Evolutionary conservation across 2,329 filamentous ascomycete genomes (phyloP).

Genomic region (Elsinoe arachidis): DNA sequence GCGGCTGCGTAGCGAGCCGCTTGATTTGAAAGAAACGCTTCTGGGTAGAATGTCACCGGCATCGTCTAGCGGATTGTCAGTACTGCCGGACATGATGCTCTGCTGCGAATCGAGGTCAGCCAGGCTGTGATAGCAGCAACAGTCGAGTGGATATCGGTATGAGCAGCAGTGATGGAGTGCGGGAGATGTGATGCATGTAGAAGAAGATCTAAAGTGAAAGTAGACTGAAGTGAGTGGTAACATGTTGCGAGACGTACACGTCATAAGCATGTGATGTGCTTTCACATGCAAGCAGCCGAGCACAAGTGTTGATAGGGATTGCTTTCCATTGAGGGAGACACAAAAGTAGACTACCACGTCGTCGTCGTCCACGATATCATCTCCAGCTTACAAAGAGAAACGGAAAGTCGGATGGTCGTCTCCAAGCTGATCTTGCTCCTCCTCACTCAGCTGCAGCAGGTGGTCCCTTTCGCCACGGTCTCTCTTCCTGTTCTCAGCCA

Average conservation of each 20-base stretch:
- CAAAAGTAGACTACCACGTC: background rate
- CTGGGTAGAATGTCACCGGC: too few relatives aligned
- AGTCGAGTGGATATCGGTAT: too few relatives aligned
- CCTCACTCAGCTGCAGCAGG: conserved; percentile 28
- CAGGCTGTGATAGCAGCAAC: too few relatives aligned
- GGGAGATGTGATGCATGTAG: too few relatives aligned
- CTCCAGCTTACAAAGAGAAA: conserved; percentile 24
- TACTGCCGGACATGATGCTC: too few relatives aligned
- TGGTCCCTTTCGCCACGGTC: conserved; percentile 40
- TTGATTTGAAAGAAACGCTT: too few relatives aligned
- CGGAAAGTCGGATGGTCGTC: conserved; percentile 45
- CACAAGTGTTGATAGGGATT: background rate
- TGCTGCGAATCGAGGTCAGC: too few relatives aligned
- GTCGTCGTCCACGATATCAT: background rate
- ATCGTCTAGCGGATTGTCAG: too few relatives aligned
- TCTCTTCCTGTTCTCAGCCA: conserved; percentile 39
- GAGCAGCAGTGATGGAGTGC: too few relatives aligned
- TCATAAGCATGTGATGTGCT: background rate
- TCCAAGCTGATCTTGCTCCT: conserved; percentile 41
- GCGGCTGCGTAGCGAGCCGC: background rate
- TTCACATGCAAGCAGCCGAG: background rate
- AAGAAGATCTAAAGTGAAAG: too few relatives aligned
- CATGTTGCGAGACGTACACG: background rate
- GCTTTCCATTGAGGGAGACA: background rate
- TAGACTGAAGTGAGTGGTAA: background rate